Conservation (phyloP, 2,329 filamentous ascomycete genomes). For the Xylaria sp. region DNA sequence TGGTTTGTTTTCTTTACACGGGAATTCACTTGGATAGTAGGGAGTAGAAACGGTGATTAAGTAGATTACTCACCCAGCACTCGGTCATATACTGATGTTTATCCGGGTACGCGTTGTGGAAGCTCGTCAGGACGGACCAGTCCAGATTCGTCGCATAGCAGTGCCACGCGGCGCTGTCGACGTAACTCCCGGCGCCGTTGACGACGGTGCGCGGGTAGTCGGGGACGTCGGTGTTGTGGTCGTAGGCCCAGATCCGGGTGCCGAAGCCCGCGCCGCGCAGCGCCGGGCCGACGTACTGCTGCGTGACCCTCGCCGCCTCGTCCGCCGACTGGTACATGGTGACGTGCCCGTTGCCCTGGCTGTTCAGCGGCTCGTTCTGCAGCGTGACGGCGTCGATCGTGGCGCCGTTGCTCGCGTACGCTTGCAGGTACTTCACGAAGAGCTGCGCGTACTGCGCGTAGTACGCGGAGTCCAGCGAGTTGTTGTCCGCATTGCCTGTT, state of each 20-base stretch:
- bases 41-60: too few relatives aligned
- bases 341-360: constrained; percentile 50
- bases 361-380: constrained; percentile 59
- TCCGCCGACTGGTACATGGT: constrained; percentile 55
- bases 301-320: constrained; percentile 53
- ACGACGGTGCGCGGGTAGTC: constrained; percentile 55
- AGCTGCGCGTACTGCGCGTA: constrained; percentile 52
- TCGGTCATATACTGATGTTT: constrained; percentile 62
- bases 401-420: constrained; percentile 51
- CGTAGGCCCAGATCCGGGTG: constrained; percentile 60
- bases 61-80: constrained; percentile 54
- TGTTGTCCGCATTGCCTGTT: constrained; percentile 53
- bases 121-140: constrained; percentile 54
- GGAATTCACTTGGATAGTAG: too few relatives aligned
- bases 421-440: constrained; percentile 57
- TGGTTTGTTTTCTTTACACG: too few relatives aligned
- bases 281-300: constrained; percentile 54
- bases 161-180: constrained; percentile 55
- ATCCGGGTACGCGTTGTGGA: constrained; percentile 55
- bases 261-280: constrained; percentile 53
- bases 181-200: constrained; percentile 48
- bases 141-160: constrained; percentile 54
- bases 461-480: constrained; percentile 53
- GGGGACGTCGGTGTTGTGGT: constrained; percentile 55
- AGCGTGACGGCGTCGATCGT: constrained; percentile 57